phyloP scores from a whole-genome alignment of 768 basidiomycete genomes.

The Tulasnella sp. region DNA sequence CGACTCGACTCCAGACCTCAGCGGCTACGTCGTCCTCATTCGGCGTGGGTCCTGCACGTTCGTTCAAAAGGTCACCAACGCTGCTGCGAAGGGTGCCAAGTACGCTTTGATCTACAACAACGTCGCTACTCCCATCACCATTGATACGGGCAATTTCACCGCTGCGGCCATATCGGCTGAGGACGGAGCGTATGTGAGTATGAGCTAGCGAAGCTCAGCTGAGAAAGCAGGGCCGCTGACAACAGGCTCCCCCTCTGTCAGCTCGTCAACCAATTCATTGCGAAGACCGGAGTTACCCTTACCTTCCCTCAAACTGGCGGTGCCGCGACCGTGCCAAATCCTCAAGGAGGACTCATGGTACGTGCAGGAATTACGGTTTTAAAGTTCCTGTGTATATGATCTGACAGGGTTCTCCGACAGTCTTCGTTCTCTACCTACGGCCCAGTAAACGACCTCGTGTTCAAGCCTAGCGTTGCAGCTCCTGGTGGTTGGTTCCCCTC shows the following conservation, averaged over 20 bases:
- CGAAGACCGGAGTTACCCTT: not conserved
- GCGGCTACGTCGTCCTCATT: slow-evolving; percentile 25
- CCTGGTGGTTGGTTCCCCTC: slow-evolving; percentile 16
- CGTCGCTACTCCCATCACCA: slow-evolving; percentile 29
- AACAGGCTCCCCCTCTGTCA: not conserved
- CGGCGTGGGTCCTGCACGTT: slow-evolving; percentile 27
- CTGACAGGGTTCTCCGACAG: not conserved
- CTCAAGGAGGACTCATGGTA: slow-evolving; percentile 20
- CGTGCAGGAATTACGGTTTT: not conserved
- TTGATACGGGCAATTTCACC: slow-evolving; percentile 21
- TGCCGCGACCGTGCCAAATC: not conserved
- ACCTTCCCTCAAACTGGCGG: slow-evolving; percentile 12
- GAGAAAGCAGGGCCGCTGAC: not conserved
- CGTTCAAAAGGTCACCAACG: slow-evolving; percentile 39
- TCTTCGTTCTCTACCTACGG: slow-evolving; percentile 24
- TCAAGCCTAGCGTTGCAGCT: slow-evolving; percentile 23
- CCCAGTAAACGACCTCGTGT: slow-evolving; percentile 25
- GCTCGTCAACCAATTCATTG: not conserved
- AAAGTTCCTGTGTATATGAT: too few relatives aligned
- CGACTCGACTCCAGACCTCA: slow-evolving; percentile 23
- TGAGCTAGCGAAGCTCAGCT: too few relatives aligned
- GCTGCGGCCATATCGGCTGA: slow-evolving; percentile 41
- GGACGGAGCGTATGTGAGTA: slow-evolving; percentile 30
- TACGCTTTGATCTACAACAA: slow-evolving; percentile 33
- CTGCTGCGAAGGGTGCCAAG: slow-evolving; percentile 42